Percentiles rank a stretch among this genome's conserved stretches.
Conservation (phyloP, 2,329 filamentous ascomycete species). For the Diaporthe vaccinii region DNA sequence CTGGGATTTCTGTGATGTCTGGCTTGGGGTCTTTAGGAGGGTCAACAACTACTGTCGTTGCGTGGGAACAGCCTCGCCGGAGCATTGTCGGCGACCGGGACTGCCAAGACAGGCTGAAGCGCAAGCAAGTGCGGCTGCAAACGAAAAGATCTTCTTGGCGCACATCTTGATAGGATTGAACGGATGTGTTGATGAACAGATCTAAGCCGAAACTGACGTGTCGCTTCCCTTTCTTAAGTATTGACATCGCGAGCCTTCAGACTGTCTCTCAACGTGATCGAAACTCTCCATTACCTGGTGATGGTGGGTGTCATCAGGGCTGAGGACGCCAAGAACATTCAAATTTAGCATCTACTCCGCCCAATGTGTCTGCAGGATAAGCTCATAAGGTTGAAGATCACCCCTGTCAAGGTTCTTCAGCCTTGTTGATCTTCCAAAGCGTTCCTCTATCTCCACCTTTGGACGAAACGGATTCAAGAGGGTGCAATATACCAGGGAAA, state of each 20-base stretch:
- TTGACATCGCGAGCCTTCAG: background rate
- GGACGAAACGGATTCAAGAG: background rate
- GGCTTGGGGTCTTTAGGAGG: slow-evolving; percentile 21
- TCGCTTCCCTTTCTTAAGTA: background rate
- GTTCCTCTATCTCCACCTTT: background rate
- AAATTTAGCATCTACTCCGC: background rate
- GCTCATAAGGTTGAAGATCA: slow-evolving; percentile 8
- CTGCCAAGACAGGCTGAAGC: background rate
- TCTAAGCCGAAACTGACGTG: background rate
- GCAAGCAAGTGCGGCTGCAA: slow-evolving; percentile 7
- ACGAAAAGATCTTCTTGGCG: slow-evolving; percentile 11
- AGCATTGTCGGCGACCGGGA: background rate
- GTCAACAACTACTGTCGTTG: slow-evolving; percentile 11
- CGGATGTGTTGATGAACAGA: background rate
- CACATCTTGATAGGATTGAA: slow-evolving; percentile 1
- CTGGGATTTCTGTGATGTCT: slow-evolving; percentile 6
- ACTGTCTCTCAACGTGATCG: background rate
- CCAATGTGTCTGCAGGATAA: slow-evolving; percentile 7
- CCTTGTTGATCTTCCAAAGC: background rate
- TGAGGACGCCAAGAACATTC: background rate
- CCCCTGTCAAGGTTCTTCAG: slow-evolving; percentile 16
- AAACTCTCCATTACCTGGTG: background rate
- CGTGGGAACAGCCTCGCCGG: background rate
- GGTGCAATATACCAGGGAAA: background rate
- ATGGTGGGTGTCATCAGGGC: background rate